Evolutionary conservation across 495 filamentous ascomycete species (phyloP).

Genomic region (Lindgomyces ingoldianus): DNA sequence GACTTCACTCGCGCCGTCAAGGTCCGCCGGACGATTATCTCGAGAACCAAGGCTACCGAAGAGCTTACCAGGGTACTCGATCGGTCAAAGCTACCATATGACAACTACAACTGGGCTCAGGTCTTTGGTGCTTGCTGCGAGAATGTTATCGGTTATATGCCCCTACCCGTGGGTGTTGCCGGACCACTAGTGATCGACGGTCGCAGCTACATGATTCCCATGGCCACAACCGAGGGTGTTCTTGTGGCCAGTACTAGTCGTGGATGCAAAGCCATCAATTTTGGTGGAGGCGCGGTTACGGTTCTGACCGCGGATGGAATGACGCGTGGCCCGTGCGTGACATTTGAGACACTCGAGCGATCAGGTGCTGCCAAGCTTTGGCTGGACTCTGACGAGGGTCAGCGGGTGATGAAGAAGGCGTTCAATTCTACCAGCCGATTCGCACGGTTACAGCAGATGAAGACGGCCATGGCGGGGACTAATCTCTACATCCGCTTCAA

Average conservation of each 20-base stretch:
- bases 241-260: constrained; percentile 90
- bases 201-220: constrained; percentile 88
- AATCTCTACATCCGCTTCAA: constrained; percentile 97
- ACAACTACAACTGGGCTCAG: constrained; percentile 87
- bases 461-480: constrained; percentile 90
- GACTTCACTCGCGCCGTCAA: constrained; percentile 89
- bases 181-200: constrained; percentile 94
- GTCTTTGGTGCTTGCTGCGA: constrained; percentile 97
- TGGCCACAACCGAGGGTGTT: constrained; percentile 98
- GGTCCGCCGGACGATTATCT: constrained; percentile 80
- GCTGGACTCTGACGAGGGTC: constrained; percentile 89
- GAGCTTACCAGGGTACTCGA: constrained; percentile 75
- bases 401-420: constrained; percentile 75
- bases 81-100: constrained; percentile 78
- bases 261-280: constrained; percentile 95
- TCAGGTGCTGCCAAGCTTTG: constrained; percentile 94
- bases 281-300: constrained; percentile 87
- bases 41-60: constrained; percentile 76
- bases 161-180: constrained; percentile 88
- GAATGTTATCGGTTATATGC: constrained; percentile 96
- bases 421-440: constrained; percentile 97
- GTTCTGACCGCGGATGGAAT: constrained; percentile 96
- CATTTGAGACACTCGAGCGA: constrained; percentile 83
- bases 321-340: constrained; percentile 92
- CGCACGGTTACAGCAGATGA: constrained; percentile 83